Evolutionary conservation across 2,329 filamentous ascomycete species (phyloP), one percentile per base, ranked within the genome.

Genomic region (Pseudogymnoascus sp.): DNA sequence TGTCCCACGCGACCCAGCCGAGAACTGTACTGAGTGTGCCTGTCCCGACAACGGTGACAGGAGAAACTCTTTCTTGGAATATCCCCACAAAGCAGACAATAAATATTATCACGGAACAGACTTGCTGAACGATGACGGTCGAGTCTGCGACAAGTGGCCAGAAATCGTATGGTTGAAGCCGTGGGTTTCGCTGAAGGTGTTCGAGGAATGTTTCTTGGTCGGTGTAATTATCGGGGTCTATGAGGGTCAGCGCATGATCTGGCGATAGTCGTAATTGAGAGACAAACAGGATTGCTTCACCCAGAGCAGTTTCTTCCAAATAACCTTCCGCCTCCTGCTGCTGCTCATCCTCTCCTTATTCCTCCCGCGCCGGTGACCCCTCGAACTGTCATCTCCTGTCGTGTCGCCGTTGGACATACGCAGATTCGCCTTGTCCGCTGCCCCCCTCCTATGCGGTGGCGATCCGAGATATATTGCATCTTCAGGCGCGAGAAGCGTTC

Each of bases 161-260:
- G 76, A 99, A 99, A 72, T 97, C 93, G 75, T 99, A 99, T 0
- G 93, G 93, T 68, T 95, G 89, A 61, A 97, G 83, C 41, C 93
- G 88, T 4, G 93, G 93, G 74, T 99, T 99, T 58, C 93, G 86
- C 75, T 99, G 93, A 16, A 99, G 85, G 70, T 96, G 92, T 72
- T 97, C 93, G 68, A 99, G 87, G 71, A 99, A 99, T 1, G 95
- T 97, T 64, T 91, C 90, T 73, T 95, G 92, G 73, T 99, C 95
- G 41, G 95, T 97, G 74, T 97, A 97, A 75, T 99, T 99, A 75
- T 99, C 95, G n/a, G 95, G 93, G 73, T 96, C 91, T 93, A 59
- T n/a, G 25, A n/a, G 55, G 23, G 67, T 73, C 60, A 72, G 66
- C 62, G 66, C 12, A 21, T 40, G 49, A 23, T 61, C 60, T 33